Base-by-base conservation (phyloP, 345 rosid genomes). In the Abelmoschus esculentus region DNA sequence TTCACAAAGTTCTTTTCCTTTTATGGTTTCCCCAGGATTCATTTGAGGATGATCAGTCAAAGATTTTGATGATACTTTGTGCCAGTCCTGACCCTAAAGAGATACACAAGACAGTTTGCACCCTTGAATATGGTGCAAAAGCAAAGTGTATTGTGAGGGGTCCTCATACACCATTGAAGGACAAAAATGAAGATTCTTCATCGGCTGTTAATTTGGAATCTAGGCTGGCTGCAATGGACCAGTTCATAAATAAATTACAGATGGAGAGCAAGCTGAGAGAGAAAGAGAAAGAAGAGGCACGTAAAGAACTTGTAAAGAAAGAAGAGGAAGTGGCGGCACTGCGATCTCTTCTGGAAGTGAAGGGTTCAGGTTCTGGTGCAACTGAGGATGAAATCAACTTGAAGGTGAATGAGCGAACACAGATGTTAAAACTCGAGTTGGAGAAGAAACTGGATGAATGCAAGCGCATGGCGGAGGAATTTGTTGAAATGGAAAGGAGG, bases 41-140 rank as follows among this genome's bases (percentile, higher is more conserved):
- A 72, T 93, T 93, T 67, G 99, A 93, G 81, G 99, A 93, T 75
- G 99, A 93, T 67, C 90, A 88, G 58, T 88, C 97, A 44, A 93
- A 93, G 78, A 93, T 93, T 72, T 79, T 93, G 47, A 93, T 91
- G 99, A 86, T 93, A 42, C 76, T 93, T 10, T 93, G 99, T 84
- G 97, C 97, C 19, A 93, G 97, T 72, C 99, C 99, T n/a, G 99
- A 93, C 76, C 96, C 90, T 0, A 91, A 87, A 72, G 97, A 93
- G 72, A 76, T 89, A 74, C 93, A 93, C 80, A 93, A 87, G 86
- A 93, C 99, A n/a, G 81, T 91, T 36, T 93, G 97, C 78, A 93
- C 99, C 18, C 84, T 93, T 28, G 99, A 93, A 73, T 93, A 93
- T 74, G 99, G 99, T 28, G 99, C 99, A 19, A 93, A 93, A 77